phyloP scores from a whole-genome alignment of 73 alveolate species.

The Uronychia setigera region DNA sequence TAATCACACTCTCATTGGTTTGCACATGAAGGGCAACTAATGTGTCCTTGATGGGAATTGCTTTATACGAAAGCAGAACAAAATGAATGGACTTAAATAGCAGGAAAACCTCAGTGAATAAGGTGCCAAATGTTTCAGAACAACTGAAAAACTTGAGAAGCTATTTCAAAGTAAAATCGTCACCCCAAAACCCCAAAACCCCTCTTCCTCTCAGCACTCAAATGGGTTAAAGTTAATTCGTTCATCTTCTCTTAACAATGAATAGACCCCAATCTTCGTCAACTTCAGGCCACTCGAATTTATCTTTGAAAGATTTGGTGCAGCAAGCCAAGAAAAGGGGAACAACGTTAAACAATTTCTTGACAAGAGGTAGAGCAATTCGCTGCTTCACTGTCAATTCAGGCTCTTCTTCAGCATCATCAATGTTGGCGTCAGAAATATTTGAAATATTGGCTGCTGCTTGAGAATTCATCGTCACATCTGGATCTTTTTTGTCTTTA shows the following conservation, averaged over 20 bases:
- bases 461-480: background rate
- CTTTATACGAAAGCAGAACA: slow-evolving; percentile 39
- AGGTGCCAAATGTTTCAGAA: background rate
- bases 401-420: background rate
- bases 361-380: background rate
- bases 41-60: slow-evolving; percentile 86
- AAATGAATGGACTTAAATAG: background rate
- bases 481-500: background rate
- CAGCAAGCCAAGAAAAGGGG: background rate
- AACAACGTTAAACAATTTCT: background rate
- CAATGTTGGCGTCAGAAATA: background rate
- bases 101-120: background rate
- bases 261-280: background rate
- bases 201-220: too few species aligned
- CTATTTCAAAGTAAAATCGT: background rate
- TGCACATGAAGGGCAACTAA: slow-evolving; percentile 91
- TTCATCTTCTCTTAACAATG: too few species aligned
- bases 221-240: too few species aligned
- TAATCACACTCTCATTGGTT: slow-evolving; percentile 84
- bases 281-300: background rate
- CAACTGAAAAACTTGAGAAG: background rate
- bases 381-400: background rate
- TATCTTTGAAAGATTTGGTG: slow-evolving; percentile 6
- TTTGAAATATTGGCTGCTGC: too few species aligned
- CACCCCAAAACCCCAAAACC: too few species aligned